phyloP scores from a whole-genome alignment of 352 stramenopile species.

The Pythium phragmiticola region DNA sequence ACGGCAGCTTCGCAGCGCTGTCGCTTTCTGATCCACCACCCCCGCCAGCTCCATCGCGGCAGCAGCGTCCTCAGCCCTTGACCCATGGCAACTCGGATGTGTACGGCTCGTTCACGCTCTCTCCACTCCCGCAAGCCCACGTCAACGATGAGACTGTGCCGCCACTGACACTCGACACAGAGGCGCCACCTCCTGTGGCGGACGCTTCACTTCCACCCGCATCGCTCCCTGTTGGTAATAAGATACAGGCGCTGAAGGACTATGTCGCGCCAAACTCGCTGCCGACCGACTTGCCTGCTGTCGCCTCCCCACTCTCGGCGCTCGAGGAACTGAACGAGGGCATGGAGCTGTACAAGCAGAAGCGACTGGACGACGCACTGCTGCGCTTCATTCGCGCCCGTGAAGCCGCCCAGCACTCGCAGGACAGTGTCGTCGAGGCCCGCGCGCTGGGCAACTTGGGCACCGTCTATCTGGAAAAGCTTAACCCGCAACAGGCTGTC shows the following conservation, averaged over 20 bases:
- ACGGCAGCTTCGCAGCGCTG: slow-evolving; percentile 47
- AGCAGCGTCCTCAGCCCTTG: neutral
- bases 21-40: neutral
- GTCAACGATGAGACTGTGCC: neutral
- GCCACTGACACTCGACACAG: neutral
- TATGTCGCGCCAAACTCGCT: slow-evolving; percentile 1
- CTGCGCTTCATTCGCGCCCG: slow-evolving; percentile 63
- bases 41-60: neutral
- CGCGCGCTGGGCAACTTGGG: slow-evolving; percentile 75
- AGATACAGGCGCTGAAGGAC: too few relatives aligned
- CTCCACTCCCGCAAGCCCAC: neutral
- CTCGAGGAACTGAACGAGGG: slow-evolving; percentile 70
- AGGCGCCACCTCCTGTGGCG: neutral
- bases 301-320: slow-evolving; percentile 29
- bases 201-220: neutral
- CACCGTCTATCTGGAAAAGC: slow-evolving; percentile 72
- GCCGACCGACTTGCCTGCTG: slow-evolving; percentile 3
- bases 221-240: slow-evolving; percentile 1
- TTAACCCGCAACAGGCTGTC: slow-evolving; percentile 68
- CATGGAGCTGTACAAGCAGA: slow-evolving; percentile 78
- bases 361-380: slow-evolving; percentile 59
- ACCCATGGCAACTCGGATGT: slow-evolving; percentile 3
- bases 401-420: slow-evolving; percentile 41
- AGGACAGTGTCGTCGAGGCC: slow-evolving; percentile 66
- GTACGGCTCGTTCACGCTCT: slow-evolving; percentile 23